Conservation (phyloP, 306 rosid species). For the Carpinus viminea region DNA sequence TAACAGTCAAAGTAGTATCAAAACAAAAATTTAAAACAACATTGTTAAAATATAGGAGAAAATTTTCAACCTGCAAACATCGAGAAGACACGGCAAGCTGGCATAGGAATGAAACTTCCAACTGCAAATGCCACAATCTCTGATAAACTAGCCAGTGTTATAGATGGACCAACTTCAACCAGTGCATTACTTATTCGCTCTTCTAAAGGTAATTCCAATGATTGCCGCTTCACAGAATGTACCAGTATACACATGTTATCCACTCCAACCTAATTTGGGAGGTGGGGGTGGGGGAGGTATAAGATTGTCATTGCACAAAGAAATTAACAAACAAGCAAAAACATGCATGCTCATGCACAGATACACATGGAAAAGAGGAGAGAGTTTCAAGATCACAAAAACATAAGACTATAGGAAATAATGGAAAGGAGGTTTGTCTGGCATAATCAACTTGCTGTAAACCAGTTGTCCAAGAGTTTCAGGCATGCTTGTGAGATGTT, state of each 20-base stretch:
- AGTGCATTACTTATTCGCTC: conserved; percentile 78
- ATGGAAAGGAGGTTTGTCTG: not conserved
- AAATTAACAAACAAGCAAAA: not conserved
- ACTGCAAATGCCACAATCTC: conserved; percentile 97
- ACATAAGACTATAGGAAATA: not conserved
- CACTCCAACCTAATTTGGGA: conserved; percentile 80
- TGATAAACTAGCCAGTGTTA: conserved; percentile 84
- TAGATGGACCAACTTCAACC: conserved; percentile 96
- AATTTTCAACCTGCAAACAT: conserved; percentile 85
- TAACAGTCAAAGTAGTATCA: conserved; percentile 19
- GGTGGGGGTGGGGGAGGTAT: not conserved
- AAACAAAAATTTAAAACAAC: conserved; percentile 20
- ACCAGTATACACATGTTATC: conserved; percentile 98
- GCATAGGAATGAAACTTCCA: conserved; percentile 92
- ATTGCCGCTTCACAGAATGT: conserved; percentile 87
- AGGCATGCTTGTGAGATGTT: not conserved
- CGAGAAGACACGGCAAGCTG: conserved; percentile 98
- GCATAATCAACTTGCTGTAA: not conserved
- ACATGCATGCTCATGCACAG: not conserved
- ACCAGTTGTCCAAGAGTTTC: not conserved
- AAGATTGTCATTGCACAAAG: not conserved
- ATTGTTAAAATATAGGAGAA: conserved; percentile 18
- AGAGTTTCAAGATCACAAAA: not conserved
- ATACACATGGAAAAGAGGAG: not conserved
- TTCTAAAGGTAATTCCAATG: conserved; percentile 66